Evolutionary conservation across 352 stramenopile species (phyloP).

Genomic region (Phytophthora parvispora): DNA sequence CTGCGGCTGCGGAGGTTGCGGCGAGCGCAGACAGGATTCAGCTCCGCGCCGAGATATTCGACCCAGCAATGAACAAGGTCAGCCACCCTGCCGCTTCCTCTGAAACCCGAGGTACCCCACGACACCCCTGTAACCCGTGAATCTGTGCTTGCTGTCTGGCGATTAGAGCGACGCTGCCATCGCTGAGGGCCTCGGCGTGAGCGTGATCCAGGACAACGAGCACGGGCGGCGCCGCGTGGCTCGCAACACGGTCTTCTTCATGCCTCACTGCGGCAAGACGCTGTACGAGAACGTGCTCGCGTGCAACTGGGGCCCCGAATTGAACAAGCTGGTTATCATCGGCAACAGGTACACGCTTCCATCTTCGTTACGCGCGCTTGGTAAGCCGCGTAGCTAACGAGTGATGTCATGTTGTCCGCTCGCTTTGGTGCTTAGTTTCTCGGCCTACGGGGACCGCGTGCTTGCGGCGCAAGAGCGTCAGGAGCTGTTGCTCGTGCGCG

Average conservation of each 20-base stretch:
- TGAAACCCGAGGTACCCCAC: not conserved
- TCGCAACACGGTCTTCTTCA: slow-evolving; percentile 89
- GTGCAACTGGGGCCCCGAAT: slow-evolving; percentile 71
- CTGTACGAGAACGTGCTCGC: slow-evolving; percentile 93
- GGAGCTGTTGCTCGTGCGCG: slow-evolving; percentile 53
- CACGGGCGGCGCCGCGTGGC: slow-evolving; percentile 50
- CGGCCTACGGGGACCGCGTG: slow-evolving; percentile 79
- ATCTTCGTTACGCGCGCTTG: not conserved
- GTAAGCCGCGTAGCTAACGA: slow-evolving; percentile 7
- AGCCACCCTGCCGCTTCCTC: not conserved
- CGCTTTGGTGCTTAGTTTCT: slow-evolving; percentile 54
- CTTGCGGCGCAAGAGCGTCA: slow-evolving; percentile 52
- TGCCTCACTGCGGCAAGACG: slow-evolving; percentile 90
- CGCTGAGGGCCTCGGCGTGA: slow-evolving; percentile 48
- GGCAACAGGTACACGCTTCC: slow-evolving; percentile 76
- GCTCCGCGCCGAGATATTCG: slow-evolving; percentile 59
- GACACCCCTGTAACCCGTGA: not conserved
- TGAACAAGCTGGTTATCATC: slow-evolving; percentile 73
- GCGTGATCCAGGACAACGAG: slow-evolving; percentile 73
- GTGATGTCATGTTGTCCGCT: not conserved
- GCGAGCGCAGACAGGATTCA: slow-evolving; percentile 3
- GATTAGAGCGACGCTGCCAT: slow-evolving; percentile 69
- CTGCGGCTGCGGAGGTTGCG: not conserved
- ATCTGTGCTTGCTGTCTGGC: not conserved
- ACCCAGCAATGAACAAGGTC: slow-evolving; percentile 87